Conservation (phyloP, 495 filamentous ascomycete genomes). For the Xylaria castorea region DNA sequence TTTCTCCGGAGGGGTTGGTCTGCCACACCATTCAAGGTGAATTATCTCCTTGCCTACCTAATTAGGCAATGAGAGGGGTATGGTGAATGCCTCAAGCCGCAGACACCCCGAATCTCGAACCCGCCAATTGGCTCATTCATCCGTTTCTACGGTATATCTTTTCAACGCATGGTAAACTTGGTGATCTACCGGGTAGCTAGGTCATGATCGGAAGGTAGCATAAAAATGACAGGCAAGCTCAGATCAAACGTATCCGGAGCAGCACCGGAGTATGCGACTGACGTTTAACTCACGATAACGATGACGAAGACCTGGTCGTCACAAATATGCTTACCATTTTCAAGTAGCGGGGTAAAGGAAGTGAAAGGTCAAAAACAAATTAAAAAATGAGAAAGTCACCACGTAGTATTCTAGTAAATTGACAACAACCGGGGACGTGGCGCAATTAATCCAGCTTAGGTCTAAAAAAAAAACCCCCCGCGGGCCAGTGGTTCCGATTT, state of each 20-base stretch:
- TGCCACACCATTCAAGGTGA: constrained; percentile 10
- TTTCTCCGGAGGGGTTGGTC: constrained; percentile 27
- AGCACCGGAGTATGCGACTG: neutral
- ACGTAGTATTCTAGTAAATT: constrained; percentile 19
- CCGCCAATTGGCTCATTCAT: constrained; percentile 13
- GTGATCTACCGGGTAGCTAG: constrained; percentile 18
- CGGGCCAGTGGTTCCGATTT: constrained; percentile 25
- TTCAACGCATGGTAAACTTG: constrained; percentile 5
- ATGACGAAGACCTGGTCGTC: neutral
- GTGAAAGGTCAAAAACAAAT: neutral
- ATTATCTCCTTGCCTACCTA: constrained; percentile 19
- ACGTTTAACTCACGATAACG: constrained; percentile 10
- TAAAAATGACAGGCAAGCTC: neutral
- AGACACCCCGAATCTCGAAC: neutral
- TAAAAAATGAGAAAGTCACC: neutral
- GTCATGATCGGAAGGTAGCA: constrained; percentile 18
- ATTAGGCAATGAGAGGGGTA: constrained; percentile 20
- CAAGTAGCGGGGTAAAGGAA: neutral
- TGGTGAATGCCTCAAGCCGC: constrained; percentile 15
- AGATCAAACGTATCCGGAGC: neutral
- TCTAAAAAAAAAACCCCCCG: constrained; percentile 12
- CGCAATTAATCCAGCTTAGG: constrained; percentile 12
- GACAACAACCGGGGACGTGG: constrained; percentile 19
- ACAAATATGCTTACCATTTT: neutral
- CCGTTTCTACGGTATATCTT: neutral